Evolutionary conservation across 2,329 filamentous ascomycete species (phyloP).

Genomic region (Xylaria sp.): DNA sequence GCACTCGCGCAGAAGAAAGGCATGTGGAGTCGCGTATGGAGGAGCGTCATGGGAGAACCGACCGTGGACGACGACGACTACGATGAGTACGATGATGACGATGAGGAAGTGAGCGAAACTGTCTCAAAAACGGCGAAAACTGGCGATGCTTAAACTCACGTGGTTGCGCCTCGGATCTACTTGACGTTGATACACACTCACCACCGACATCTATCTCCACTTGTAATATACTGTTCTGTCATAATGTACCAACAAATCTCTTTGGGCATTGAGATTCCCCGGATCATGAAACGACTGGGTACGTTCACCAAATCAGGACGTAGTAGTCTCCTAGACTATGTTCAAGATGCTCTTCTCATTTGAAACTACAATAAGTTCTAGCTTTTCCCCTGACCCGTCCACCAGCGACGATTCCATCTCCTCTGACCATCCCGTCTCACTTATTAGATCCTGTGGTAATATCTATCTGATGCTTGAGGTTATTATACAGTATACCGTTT

Average conservation of each 20-base stretch:
- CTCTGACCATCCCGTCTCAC: conserved; percentile 8
- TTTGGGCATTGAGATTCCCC: not conserved
- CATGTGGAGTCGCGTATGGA: conserved; percentile 79
- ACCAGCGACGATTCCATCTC: conserved; percentile 13
- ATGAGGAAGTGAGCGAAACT: conserved; percentile 33
- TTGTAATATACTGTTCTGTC: conserved; percentile 14
- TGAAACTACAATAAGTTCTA: conserved; percentile 5
- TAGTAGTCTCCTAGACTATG: not conserved
- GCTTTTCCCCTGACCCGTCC: conserved; percentile 11
- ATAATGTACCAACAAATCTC: conserved; percentile 13
- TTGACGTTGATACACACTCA: not conserved
- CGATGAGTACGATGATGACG: conserved; percentile 51
- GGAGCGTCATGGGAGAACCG: conserved; percentile 54
- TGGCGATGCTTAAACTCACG: conserved; percentile 3
- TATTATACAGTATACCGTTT: conserved; percentile 18
- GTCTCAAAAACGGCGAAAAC: conserved; percentile 2
- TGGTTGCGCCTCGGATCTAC: not conserved
- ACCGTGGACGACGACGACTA: conserved; percentile 53
- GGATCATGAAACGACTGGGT: not conserved
- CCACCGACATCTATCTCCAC: not conserved
- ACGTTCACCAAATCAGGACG: not conserved
- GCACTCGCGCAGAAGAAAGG: conserved; percentile 93
- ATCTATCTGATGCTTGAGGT: conserved; percentile 19
- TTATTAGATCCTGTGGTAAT: conserved; percentile 9
- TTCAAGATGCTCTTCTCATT: conserved; percentile 8